Conservation (phyloP, 345 rosid species). For the Noccaea bulbosa region DNA sequence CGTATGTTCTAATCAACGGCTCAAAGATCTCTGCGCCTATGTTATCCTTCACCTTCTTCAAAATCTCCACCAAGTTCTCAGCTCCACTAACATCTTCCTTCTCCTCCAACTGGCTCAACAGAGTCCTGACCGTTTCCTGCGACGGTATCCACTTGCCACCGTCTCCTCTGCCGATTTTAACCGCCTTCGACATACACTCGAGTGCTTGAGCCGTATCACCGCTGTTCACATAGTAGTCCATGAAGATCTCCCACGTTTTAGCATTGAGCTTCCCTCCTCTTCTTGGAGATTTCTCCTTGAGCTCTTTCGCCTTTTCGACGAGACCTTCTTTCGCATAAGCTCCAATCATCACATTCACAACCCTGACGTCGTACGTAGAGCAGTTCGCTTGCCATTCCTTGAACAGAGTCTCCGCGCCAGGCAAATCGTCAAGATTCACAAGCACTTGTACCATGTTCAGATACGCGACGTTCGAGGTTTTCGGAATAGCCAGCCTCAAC, state of each 20-base stretch:
- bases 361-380: slow-evolving; percentile 70
- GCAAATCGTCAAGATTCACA: slow-evolving; percentile 82
- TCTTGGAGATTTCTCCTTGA: slow-evolving; percentile 65
- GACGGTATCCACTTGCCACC: slow-evolving; percentile 83
- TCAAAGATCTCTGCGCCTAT: slow-evolving; percentile 72
- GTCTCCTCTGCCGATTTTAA: slow-evolving; percentile 68
- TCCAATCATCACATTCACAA: slow-evolving; percentile 72
- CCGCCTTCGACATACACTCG: slow-evolving; percentile 68
- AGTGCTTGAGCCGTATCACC: slow-evolving; percentile 61
- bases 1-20: slow-evolving; percentile 82
- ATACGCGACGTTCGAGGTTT: slow-evolving; percentile 77
- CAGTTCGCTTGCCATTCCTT: slow-evolving; percentile 82
- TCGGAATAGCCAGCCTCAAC: slow-evolving; percentile 75
- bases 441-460: slow-evolving; percentile 91
- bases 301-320: slow-evolving; percentile 68
- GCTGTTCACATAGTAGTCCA: slow-evolving; percentile 62
- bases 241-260: slow-evolving; percentile 84
- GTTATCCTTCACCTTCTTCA: slow-evolving; percentile 69
- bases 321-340: slow-evolving; percentile 66
- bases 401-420: slow-evolving; percentile 89
- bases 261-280: slow-evolving; percentile 78
- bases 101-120: slow-evolving; percentile 75
- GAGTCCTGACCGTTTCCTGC: slow-evolving; percentile 50
- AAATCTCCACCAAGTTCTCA: slow-evolving; percentile 67
- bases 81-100: slow-evolving; percentile 84